Base-by-base conservation (phyloP, 345 rosid species). In the Pistacia atlantica region DNA sequence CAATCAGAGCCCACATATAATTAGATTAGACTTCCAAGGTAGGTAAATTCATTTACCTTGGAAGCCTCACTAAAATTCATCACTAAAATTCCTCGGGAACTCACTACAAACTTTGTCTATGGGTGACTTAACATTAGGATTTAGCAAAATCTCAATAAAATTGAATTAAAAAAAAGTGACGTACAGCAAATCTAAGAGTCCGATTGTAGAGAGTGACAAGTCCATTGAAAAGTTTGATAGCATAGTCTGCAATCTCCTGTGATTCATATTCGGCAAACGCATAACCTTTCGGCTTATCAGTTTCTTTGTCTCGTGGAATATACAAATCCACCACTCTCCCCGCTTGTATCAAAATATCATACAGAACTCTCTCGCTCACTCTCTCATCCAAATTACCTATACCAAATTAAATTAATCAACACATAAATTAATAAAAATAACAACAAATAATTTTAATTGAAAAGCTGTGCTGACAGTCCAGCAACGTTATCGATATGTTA, bases 261-360 rank as follows among this genome's bases (percentile, higher is more conserved):
- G 93, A 14, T 69, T 96, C 99, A 42, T 88, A 96, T 84, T 92
- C 95, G 2, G 91, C 99, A 74, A 93, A 96, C 0, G 98, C 99
- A 72, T 73, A 93, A 13, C 99, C 97, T 86, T 93, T 92, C 46
- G 95, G 95, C 77, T 75, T 90, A 67, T 92, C 97, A 14, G 97
- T 92, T 78, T 92, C 97, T 79, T 81, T 88, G 77, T 96, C 98
- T 18, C 91, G 89, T 71, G 98, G 99, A 37, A 96, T 86, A 80
- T 93, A 80, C 74, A 96, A 81, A 67, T 92, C 97, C 18, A 90
- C 85, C 1, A 96, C 93, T 49, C 87, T 82, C 58, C 99, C 99
- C 3, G 98, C 98, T 87, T 96, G 95, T 31, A 96, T 93, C 37
- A 90, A 78, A 35, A 96, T 96, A 78, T 96, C 98, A 64, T 92